phyloP scores from a whole-genome alignment of 805 yeast species.

The Suhomyces vadensis region DNA sequence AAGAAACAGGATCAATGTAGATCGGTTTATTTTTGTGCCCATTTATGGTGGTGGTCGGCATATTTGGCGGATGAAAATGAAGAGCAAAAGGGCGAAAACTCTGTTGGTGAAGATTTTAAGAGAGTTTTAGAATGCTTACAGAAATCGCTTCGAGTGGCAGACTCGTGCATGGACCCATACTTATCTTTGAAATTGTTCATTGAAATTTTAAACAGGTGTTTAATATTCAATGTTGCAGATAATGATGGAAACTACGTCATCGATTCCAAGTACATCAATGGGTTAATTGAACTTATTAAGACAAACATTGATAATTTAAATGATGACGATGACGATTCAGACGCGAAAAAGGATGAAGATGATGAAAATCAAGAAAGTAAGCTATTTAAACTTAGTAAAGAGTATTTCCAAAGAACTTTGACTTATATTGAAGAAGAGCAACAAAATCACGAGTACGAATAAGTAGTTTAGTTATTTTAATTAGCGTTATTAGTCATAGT shows the following conservation, averaged over 20 bases:
- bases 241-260: constrained; percentile 63
- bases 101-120: constrained; percentile 38
- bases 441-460: constrained; percentile 61
- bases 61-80: constrained; percentile 33
- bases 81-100: constrained; percentile 25
- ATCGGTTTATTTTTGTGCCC: constrained; percentile 83
- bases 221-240: constrained; percentile 75
- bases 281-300: constrained; percentile 78
- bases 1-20: constrained; percentile 95
- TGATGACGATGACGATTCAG: constrained; percentile 24
- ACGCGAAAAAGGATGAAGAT: not conserved
- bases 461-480: too few relatives aligned
- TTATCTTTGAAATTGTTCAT: constrained; percentile 81
- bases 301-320: constrained; percentile 56
- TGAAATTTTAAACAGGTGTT: constrained; percentile 83
- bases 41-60: constrained; percentile 91
- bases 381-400: constrained; percentile 29
- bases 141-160: constrained; percentile 85
- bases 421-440: constrained; percentile 69
- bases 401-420: constrained; percentile 67
- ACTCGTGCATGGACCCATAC: constrained; percentile 81
- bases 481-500: too few relatives aligned
- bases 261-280: constrained; percentile 75
- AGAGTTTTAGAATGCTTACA: constrained; percentile 90
- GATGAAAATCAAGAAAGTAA: constrained; percentile 29